Evolutionary conservation across 208 protist species (phyloP).

Genomic region (Crithidia brevicula): DNA sequence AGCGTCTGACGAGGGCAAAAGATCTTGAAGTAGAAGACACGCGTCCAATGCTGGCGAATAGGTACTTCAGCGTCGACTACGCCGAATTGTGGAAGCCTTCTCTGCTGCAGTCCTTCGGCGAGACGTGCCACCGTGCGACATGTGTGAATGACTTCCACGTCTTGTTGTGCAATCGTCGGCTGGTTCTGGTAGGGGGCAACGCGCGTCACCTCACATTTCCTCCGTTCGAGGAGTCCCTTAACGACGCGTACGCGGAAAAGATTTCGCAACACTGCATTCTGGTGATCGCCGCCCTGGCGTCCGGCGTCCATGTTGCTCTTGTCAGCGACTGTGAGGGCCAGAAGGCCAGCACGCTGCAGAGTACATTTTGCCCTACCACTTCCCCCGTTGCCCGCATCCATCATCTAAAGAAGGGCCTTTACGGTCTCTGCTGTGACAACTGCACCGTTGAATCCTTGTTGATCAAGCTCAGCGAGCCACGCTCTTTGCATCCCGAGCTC

Average conservation of each 20-base stretch:
- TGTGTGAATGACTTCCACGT: constrained; percentile 47
- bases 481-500: constrained; percentile 8
- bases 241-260: constrained; percentile 60
- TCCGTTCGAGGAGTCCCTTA: constrained; percentile 49
- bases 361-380: constrained; percentile 31
- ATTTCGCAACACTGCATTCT: constrained; percentile 35
- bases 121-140: constrained; percentile 18
- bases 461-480: constrained; percentile 18
- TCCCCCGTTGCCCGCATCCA: constrained; percentile 43
- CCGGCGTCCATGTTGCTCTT: constrained; percentile 51
- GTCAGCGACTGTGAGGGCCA: constrained; percentile 31
- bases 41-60: constrained; percentile 22
- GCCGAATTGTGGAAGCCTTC: constrained; percentile 32
- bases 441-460: constrained; percentile 53
- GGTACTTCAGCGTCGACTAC: constrained; percentile 38
- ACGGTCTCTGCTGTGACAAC: constrained; percentile 66
- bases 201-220: constrained; percentile 56
- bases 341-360: constrained; percentile 23
- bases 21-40: constrained; percentile 12
- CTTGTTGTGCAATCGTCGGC: constrained; percentile 45
- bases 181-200: constrained; percentile 51
- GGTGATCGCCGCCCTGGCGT: constrained; percentile 57
- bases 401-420: constrained; percentile 52
- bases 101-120: constrained; percentile 27
- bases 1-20: background rate